Evolutionary conservation across 495 filamentous ascomycete genomes (phyloP).

Genomic region (Clohesyomyces aquaticus): DNA sequence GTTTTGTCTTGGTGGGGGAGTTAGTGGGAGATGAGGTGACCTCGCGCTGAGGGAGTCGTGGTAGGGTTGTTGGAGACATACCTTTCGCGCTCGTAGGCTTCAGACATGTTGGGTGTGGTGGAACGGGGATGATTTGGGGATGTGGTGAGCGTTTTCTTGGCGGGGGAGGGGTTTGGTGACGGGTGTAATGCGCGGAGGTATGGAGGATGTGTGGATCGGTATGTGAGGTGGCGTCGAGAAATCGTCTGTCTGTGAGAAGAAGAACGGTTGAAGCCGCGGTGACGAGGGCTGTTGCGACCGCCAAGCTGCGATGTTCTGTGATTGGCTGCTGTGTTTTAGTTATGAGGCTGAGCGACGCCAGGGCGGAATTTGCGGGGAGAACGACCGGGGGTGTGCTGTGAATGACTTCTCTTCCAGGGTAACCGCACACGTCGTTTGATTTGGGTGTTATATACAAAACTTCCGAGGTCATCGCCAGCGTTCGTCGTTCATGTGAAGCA

Average conservation of each 20-base stretch:
- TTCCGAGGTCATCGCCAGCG: too few relatives aligned
- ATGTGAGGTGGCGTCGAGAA: not conserved
- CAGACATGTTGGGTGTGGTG: conserved; percentile 65
- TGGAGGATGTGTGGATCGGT: not conserved
- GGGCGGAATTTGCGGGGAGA: not conserved
- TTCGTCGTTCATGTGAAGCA: too few relatives aligned
- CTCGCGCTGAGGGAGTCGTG: too few relatives aligned
- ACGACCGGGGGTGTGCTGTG: too few relatives aligned
- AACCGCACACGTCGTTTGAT: too few relatives aligned
- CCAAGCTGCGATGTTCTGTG: not conserved
- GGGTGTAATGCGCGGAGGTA: not conserved
- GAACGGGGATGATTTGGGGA: not conserved
- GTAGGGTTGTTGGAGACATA: too few relatives aligned
- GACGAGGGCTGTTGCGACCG: not conserved
- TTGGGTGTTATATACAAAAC: too few relatives aligned
- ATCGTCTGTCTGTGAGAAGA: too few relatives aligned
- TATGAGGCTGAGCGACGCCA: not conserved
- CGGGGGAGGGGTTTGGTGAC: not conserved
- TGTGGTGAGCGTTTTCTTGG: not conserved
- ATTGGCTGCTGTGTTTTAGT: not conserved
- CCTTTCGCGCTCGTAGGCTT: conserved; percentile 92
- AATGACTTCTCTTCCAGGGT: too few relatives aligned
- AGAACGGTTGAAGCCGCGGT: not conserved
- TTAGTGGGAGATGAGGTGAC: not conserved
- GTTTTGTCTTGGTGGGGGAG: conserved; percentile 68